Conservation (phyloP, 2,329 filamentous ascomycete genomes). For the Amphichorda felina region DNA sequence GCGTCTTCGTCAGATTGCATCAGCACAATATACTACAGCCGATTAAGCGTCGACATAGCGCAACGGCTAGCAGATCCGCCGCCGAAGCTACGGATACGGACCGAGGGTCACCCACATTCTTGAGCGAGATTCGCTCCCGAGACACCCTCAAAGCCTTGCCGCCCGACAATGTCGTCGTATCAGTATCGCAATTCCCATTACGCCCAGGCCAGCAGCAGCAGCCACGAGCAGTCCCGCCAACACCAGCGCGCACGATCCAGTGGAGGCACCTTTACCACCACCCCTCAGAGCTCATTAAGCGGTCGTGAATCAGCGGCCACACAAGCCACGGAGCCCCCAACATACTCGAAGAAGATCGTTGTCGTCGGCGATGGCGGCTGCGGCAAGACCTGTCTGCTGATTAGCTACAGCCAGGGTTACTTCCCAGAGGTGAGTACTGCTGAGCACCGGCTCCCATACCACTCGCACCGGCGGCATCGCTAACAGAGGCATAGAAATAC, state of each 20-base stretch:
- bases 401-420: conserved; percentile 97
- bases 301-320: conserved; percentile 71
- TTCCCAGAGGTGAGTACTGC: conserved; percentile 93
- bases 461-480: too few species aligned
- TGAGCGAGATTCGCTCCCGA: conserved; percentile 2
- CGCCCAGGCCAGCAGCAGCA: conserved; percentile 16
- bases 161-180: conserved; percentile 34
- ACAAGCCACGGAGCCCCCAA: conserved; percentile 77
- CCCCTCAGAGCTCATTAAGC: conserved; percentile 62
- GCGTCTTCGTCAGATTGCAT: too few species aligned
- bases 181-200: conserved; percentile 45
- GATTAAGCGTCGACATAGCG: too few species aligned
- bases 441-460: neutral
- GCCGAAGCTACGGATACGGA: neutral
- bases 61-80: too few species aligned
- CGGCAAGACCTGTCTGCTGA: conserved; percentile 95
- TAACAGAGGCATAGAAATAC: conserved; percentile 66
- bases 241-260: conserved; percentile 56
- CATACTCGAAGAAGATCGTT: conserved; percentile 98
- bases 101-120: neutral
- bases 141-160: conserved; percentile 1
- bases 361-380: conserved; percentile 97
- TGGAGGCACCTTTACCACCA: conserved; percentile 83
- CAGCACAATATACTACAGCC: too few species aligned
- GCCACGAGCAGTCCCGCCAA: conserved; percentile 26